Evolutionary conservation across 1,284 basidiomycete genomes (phyloP).

Genomic region (Testicularia cyperi): DNA sequence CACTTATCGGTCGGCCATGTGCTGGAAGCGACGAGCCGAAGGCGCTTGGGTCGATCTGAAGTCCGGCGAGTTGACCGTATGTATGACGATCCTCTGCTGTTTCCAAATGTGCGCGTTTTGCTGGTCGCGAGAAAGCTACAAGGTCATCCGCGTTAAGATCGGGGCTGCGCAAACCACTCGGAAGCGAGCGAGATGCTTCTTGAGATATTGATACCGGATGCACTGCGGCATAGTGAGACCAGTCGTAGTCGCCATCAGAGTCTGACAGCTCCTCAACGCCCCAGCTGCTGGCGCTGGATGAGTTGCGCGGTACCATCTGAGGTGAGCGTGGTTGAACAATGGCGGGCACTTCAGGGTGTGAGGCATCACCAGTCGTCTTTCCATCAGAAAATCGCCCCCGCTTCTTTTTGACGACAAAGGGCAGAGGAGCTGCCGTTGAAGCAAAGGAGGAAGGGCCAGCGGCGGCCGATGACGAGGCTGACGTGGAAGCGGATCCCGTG

Average conservation of each 20-base stretch:
- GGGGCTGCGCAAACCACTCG: constrained; percentile 3
- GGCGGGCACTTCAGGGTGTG: constrained; percentile 10
- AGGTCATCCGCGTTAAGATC: constrained; percentile 27
- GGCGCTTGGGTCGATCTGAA: constrained; percentile 18
- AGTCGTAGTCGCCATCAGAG: constrained; percentile 36
- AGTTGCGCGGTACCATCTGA: constrained; percentile 23
- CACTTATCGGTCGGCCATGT: too few species aligned
- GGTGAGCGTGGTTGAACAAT: constrained; percentile 30
- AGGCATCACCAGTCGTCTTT: not conserved
- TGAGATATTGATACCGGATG: too few species aligned
- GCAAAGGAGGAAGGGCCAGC: too few species aligned
- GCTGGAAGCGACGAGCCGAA: constrained; percentile 2
- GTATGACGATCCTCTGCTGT: constrained; percentile 31
- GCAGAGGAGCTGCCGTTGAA: too few species aligned
- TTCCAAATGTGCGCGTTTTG: constrained; percentile 25
- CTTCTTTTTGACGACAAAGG: constrained; percentile 15
- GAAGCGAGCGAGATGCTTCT: not conserved
- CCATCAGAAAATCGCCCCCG: constrained; percentile 18
- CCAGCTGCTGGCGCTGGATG: constrained; percentile 36
- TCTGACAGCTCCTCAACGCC: constrained; percentile 35
- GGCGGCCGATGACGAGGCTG: too few species aligned
- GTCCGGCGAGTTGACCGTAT: constrained; percentile 25
- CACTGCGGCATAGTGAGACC: constrained; percentile 1
- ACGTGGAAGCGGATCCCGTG: too few species aligned
- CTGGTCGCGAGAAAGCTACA: constrained; percentile 17